phyloP scores from a whole-genome alignment of 352 stramenopile genomes.

The Globisporangium middletonii region DNA sequence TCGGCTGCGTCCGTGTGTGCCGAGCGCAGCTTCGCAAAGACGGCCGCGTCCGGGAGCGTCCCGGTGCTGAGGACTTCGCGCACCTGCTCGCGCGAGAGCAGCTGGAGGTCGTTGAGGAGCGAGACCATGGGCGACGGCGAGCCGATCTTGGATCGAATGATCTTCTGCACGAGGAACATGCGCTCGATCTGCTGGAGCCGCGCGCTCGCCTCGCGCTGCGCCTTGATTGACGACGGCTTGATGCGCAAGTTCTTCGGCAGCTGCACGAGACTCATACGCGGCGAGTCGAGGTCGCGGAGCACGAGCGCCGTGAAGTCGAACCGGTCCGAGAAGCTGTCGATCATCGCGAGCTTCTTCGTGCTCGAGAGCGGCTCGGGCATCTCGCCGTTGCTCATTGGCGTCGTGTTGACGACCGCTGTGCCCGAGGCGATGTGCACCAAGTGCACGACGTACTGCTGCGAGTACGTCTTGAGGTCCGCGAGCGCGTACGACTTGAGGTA shows the following conservation, averaged over 20 bases:
- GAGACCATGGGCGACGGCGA: slow-evolving; percentile 16
- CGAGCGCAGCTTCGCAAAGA: neutral
- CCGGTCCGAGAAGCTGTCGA: slow-evolving; percentile 29
- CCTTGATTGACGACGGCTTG: slow-evolving; percentile 14
- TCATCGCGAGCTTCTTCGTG: slow-evolving; percentile 21
- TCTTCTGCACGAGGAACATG: slow-evolving; percentile 48
- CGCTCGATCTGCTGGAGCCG: slow-evolving; percentile 71
- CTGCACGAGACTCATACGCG: slow-evolving; percentile 17
- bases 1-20: too few species aligned
- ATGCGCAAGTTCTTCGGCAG: slow-evolving; percentile 15
- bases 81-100: slow-evolving; percentile 21
- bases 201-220: slow-evolving; percentile 30
- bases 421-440: slow-evolving; percentile 35
- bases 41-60: slow-evolving; percentile 19
- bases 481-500: slow-evolving; percentile 38
- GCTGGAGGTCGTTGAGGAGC: slow-evolving; percentile 41
- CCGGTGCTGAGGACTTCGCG: slow-evolving; percentile 29
- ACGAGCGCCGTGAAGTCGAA: slow-evolving; percentile 39
- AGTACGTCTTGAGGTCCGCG: slow-evolving; percentile 37
- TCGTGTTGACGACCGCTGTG: slow-evolving; percentile 19
- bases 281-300: slow-evolving; percentile 37
- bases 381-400: slow-evolving; percentile 10
- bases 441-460: slow-evolving; percentile 40
- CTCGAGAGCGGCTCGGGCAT: slow-evolving; percentile 6
- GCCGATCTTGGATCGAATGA: slow-evolving; percentile 14